phyloP scores from a whole-genome alignment of 352 stramenopile genomes.

The Thalassiosira mediterranea region DNA sequence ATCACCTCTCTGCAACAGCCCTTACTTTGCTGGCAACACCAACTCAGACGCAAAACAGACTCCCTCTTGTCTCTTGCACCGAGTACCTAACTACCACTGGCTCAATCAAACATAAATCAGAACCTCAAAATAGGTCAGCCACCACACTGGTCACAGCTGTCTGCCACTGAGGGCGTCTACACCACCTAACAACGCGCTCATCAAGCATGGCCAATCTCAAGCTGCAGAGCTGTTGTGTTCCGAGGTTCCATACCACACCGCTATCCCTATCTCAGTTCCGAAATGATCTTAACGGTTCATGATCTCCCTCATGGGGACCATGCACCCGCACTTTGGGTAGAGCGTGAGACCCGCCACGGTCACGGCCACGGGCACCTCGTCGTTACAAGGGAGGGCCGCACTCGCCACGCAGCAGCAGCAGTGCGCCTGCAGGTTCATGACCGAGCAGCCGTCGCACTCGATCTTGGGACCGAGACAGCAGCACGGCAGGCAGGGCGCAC shows the following conservation, averaged over 20 bases:
- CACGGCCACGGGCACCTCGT: conserved; percentile 72
- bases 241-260: neutral
- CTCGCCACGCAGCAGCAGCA: conserved; percentile 57
- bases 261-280: neutral
- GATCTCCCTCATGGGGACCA: conserved; percentile 62
- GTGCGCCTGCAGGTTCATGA: conserved; percentile 58
- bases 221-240: neutral
- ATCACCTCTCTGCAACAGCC: too few relatives aligned
- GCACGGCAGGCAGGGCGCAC: conserved; percentile 63
- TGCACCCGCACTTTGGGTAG: conserved; percentile 70
- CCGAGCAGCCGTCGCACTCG: conserved; percentile 58
- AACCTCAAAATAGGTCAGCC: too few relatives aligned
- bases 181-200: too few relatives aligned
- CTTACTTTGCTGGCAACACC: too few relatives aligned
- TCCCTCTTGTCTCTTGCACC: too few relatives aligned
- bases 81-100: too few relatives aligned
- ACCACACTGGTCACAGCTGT: too few relatives aligned
- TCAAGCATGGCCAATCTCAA: too few relatives aligned
- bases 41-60: too few relatives aligned
- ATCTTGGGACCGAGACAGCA: conserved; percentile 54
- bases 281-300: conserved; percentile 51
- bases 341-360: conserved; percentile 57
- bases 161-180: too few relatives aligned
- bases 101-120: too few relatives aligned
- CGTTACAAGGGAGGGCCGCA: conserved; percentile 71